A percentile compares a stretch with the other conserved stretches of the same genome.
Evolutionary conservation across 352 stramenopile genomes (phyloP).

Genomic region (Phytophthora uliginosa): DNA sequence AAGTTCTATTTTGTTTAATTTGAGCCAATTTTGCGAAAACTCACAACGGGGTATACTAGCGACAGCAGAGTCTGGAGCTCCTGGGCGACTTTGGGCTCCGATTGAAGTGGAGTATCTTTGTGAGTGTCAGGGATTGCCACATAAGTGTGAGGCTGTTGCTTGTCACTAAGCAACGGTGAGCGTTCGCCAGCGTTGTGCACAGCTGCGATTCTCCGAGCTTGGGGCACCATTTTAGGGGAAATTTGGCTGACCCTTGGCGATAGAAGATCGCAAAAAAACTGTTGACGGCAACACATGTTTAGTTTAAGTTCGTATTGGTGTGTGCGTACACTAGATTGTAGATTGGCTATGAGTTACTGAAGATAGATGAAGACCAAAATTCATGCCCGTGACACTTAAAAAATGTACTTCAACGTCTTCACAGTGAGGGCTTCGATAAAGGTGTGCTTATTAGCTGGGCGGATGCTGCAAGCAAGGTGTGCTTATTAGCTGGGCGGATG

Average conservation of each 20-base stretch:
- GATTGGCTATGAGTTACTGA: neutral
- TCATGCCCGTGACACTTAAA: too few relatives aligned
- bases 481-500: too few relatives aligned
- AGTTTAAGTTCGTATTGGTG: slow-evolving; percentile 21
- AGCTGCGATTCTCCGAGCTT: slow-evolving; percentile 4
- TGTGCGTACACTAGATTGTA: slow-evolving; percentile 4
- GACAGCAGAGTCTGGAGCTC: slow-evolving; percentile 55
- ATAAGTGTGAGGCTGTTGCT: slow-evolving; percentile 25
- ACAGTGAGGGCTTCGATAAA: too few relatives aligned
- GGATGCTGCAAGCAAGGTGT: too few relatives aligned
- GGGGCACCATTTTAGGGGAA: neutral
- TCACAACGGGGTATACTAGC: slow-evolving; percentile 57
- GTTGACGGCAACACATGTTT: neutral
- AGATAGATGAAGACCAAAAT: too few relatives aligned
- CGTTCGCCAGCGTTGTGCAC: slow-evolving; percentile 17
- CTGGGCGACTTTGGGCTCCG: slow-evolving; percentile 25
- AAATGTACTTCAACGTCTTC: too few relatives aligned
- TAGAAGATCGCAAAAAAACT: slow-evolving; percentile 24
- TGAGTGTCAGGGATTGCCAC: slow-evolving; percentile 15
- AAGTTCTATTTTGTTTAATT: neutral
- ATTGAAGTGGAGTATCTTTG: slow-evolving; percentile 9
- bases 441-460: too few relatives aligned
- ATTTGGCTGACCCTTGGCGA: neutral
- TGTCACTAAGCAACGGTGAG: slow-evolving; percentile 19
- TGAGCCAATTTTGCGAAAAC: neutral